Evolutionary conservation across 2,329 filamentous ascomycete species (phyloP).

Genomic region (Trichophyton equinum): DNA sequence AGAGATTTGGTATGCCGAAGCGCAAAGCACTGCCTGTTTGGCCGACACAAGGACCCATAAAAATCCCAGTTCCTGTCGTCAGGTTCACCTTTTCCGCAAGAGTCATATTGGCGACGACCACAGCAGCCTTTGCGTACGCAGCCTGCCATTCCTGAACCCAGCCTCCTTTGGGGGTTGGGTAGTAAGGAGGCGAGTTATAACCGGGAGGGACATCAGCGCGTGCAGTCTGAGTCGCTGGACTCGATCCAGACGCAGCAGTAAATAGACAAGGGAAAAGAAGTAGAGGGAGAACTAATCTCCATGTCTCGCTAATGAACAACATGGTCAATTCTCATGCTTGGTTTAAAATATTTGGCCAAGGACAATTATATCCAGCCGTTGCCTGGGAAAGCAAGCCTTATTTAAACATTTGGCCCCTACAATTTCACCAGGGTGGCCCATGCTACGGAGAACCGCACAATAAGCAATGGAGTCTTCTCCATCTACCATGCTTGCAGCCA

Average conservation of each 20-base stretch:
- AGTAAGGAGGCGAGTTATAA: constrained; percentile 44
- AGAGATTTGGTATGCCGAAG: constrained; percentile 60
- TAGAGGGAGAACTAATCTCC: not conserved
- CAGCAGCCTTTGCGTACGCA: constrained; percentile 57
- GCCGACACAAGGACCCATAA: constrained; percentile 63
- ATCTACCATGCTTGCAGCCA: not conserved
- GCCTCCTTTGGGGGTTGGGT: constrained; percentile 59
- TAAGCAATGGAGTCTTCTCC: not conserved
- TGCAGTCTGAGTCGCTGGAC: not conserved
- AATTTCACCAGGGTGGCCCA: not conserved
- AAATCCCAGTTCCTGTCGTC: constrained; percentile 57
- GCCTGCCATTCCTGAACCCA: constrained; percentile 56
- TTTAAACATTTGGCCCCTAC: not conserved
- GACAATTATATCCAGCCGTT: not conserved
- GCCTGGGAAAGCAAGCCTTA: no score
- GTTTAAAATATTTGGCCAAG: not conserved
- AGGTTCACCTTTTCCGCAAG: constrained; percentile 70
- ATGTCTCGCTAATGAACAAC: not conserved
- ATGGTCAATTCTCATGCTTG: not conserved
- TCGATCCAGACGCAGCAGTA: not conserved
- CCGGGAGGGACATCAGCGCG: not conserved
- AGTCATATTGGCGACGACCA: constrained; percentile 61
- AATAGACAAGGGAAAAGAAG: not conserved
- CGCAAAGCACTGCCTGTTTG: constrained; percentile 61
- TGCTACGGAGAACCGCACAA: not conserved